Evolutionary conservation across 2,329 filamentous ascomycete species (phyloP), one percentile per base, ranked within the genome.

Genomic region (Trichoderma aggressivum): DNA sequence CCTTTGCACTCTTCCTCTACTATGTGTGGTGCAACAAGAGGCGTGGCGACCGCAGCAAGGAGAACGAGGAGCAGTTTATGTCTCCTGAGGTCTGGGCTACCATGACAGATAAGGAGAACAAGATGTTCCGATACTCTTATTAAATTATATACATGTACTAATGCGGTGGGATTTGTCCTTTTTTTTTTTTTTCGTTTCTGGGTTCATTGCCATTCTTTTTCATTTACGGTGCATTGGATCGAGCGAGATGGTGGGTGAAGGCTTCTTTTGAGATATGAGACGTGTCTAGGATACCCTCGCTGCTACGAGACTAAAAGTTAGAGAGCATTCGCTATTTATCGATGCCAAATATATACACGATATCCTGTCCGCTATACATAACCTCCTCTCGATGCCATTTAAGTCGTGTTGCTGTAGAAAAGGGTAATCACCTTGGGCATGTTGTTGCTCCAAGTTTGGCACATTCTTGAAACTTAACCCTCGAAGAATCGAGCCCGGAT

Each of bases 61-160:
- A 81, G 70, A 78, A 75, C 21, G 82, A 86, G 74, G 83, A 83
- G 18, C 75, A 76, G 1, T 83, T 80, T 73, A 76, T 83, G 79
- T 77, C 78, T 10, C 81, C 80, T 2, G 81, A 85, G 71, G 80
- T 80, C 5, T 89, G 81, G 84, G 80, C 79, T 47, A 82, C 84
- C 28, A 77, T 87, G 80, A 90, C 87, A 7, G 88, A 90, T 72
- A 83, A 78, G 75, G 84, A 90, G 79, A 89, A 90, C 74, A 84
- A 82, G 75, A 83, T 81, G 24, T 89, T 90, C 76, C 82, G 86
- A 62, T 89, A 90, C 75, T 80, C 80, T 1, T 84, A 84, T 59
- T 84, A 78, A 62, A 18, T 16, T 32, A 1, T 39, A 53, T 53
- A 24, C 55, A 60, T 34, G 8, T 32, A 32, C 53, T 18, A 18